A percentile compares a stretch with the other conserved stretches of the same genome.
Evolutionary conservation across 116 monocot genomes (phyloP).

Genomic region (Trichopus zeylanicus): DNA sequence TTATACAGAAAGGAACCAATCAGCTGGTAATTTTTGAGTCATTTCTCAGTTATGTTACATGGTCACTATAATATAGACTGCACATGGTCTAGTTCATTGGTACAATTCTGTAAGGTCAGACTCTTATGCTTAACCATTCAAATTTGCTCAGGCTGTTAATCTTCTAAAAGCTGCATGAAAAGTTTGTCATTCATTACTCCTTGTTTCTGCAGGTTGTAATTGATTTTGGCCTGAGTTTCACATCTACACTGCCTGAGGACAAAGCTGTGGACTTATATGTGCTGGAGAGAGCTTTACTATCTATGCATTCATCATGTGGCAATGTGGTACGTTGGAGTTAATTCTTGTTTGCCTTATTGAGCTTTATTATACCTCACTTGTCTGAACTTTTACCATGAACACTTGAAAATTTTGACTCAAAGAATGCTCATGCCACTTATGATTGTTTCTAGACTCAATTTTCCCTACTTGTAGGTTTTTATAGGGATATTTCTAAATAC

Average conservation of each 20-base stretch:
- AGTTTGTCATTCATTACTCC: background rate
- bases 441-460: too few species aligned
- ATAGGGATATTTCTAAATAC: too few species aligned
- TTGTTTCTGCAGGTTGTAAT: conserved; percentile 53
- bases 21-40: conserved; percentile 38
- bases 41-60: background rate
- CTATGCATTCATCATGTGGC: conserved; percentile 92
- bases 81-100: too few species aligned
- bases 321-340: conserved; percentile 38
- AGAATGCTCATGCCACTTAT: too few species aligned
- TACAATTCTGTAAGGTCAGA: background rate
- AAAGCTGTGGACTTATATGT: conserved; percentile 95
- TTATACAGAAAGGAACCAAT: conserved; percentile 51
- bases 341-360: too few species aligned
- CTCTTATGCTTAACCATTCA: background rate
- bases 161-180: background rate
- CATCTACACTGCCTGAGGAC: conserved; percentile 82
- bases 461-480: too few species aligned
- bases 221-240: conserved; percentile 89
- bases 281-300: conserved; percentile 75
- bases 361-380: background rate
- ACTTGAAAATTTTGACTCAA: too few species aligned
- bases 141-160: background rate
- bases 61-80: background rate
- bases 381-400: too few species aligned